A percentile compares a stretch with the other conserved stretches of the same genome.
Evolutionary conservation across 805 yeast genomes (phyloP).

Genomic region (Kodamaea neixiangensis): DNA sequence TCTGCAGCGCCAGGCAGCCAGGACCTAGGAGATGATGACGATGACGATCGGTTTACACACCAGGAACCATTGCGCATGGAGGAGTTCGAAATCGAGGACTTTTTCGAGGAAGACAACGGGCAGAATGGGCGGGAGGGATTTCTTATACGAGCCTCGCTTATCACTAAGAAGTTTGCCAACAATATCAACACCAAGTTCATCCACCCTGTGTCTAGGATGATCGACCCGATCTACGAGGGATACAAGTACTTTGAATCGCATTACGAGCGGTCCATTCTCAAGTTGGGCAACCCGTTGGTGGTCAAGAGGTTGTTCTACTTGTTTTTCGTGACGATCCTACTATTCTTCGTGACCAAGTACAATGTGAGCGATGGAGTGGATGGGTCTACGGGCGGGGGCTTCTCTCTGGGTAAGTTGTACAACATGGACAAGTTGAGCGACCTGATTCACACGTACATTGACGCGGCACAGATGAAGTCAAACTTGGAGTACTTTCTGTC

Average conservation of each 20-base stretch:
- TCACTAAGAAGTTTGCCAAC: constrained; percentile 35
- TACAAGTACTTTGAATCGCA: constrained; percentile 42
- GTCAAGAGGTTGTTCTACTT: constrained; percentile 78
- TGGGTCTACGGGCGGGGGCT: constrained; percentile 43
- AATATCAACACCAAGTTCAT: constrained; percentile 39
- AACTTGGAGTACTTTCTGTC: constrained; percentile 71
- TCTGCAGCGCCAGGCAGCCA: constrained; percentile 1
- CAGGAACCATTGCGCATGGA: constrained; percentile 19
- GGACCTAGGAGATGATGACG: background rate
- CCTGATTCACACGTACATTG: constrained; percentile 52
- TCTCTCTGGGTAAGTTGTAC: constrained; percentile 58
- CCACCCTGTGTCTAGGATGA: constrained; percentile 44
- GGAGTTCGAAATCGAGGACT: constrained; percentile 40
- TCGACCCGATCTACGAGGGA: constrained; percentile 56
- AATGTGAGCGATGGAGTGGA: constrained; percentile 47
- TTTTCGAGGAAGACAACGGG: constrained; percentile 19
- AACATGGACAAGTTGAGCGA: constrained; percentile 55
- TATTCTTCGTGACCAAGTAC: constrained; percentile 59
- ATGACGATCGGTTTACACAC: constrained; percentile 1
- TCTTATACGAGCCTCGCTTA: constrained; percentile 40
- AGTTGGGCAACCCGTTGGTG: constrained; percentile 83
- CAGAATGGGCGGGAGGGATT: constrained; percentile 23
- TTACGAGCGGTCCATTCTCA: constrained; percentile 58
- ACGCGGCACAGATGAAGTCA: constrained; percentile 58
- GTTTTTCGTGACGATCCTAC: constrained; percentile 55